A percentile compares a stretch with the other conserved stretches of the same genome.
Evolutionary conservation across 768 basidiomycete genomes (phyloP).

Genomic region (Rhodotorula paludigena): DNA sequence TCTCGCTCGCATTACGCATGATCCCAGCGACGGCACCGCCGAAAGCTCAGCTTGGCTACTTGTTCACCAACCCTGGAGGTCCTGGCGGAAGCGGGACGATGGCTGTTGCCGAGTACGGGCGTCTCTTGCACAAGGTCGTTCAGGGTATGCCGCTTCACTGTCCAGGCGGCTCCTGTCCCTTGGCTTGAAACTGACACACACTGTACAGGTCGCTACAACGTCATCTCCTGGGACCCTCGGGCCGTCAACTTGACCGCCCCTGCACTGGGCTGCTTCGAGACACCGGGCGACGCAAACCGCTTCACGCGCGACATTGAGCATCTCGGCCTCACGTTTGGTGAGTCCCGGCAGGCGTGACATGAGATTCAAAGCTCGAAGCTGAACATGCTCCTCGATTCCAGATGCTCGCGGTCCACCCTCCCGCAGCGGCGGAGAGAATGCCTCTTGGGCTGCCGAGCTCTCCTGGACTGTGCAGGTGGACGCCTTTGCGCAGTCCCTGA

Average conservation of each 20-base stretch:
- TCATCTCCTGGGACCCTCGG: constrained; percentile 40
- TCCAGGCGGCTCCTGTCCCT: background rate
- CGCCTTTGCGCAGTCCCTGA: constrained; percentile 6
- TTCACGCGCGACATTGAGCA: constrained; percentile 26
- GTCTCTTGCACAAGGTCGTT: background rate
- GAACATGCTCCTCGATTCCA: background rate
- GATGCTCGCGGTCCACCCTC: constrained; percentile 15
- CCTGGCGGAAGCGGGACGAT: constrained; percentile 37
- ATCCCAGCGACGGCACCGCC: constrained; percentile 30
- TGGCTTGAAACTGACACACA: background rate
- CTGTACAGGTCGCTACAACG: constrained; percentile 32
- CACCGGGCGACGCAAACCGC: constrained; percentile 22
- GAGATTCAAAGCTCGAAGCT: too few relatives aligned
- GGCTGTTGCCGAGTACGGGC: constrained; percentile 13
- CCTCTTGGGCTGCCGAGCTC: constrained; percentile 12
- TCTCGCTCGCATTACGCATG: constrained; percentile 33
- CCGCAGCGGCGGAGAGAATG: background rate
- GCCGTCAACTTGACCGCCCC: constrained; percentile 39
- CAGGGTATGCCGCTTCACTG: background rate
- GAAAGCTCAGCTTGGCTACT: constrained; percentile 25
- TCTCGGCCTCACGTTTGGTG: constrained; percentile 17
- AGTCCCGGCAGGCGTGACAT: too few relatives aligned
- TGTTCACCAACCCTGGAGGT: constrained; percentile 38
- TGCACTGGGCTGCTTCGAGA: constrained; percentile 31
- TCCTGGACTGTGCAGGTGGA: constrained; percentile 8